phyloP scores from a whole-genome alignment of 208 protist genomes.

The Leishmania braziliensis region DNA sequence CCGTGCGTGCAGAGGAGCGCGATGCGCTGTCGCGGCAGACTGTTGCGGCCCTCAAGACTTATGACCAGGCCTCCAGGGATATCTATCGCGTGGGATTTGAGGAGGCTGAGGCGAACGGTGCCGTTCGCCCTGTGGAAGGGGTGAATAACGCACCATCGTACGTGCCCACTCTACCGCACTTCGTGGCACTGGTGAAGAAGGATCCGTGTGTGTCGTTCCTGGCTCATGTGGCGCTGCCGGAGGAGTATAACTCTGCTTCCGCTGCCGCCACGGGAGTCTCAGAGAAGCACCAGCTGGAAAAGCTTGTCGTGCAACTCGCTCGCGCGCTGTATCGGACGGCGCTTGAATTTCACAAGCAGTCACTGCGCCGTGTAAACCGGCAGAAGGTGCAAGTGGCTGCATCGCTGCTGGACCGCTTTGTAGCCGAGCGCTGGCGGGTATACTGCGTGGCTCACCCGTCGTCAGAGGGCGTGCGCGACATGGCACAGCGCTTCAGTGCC shows the following conservation, averaged over 20 bases:
- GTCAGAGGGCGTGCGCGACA: slow-evolving; percentile 34
- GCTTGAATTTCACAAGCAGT: slow-evolving; percentile 73
- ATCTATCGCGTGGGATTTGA: slow-evolving; percentile 75
- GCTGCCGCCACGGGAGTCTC: neutral
- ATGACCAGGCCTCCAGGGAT: slow-evolving; percentile 61
- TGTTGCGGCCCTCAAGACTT: slow-evolving; percentile 60
- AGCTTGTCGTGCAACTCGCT: slow-evolving; percentile 60
- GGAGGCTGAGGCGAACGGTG: slow-evolving; percentile 31
- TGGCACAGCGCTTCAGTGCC: slow-evolving; percentile 54
- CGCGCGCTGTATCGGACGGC: slow-evolving; percentile 60
- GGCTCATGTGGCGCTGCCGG: slow-evolving; percentile 48
- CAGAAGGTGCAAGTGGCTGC: slow-evolving; percentile 85
- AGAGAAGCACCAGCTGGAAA: slow-evolving; percentile 50
- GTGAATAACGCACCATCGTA: slow-evolving; percentile 44
- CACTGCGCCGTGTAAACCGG: slow-evolving; percentile 63
- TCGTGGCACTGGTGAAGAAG: slow-evolving; percentile 68
- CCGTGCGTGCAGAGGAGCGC: slow-evolving; percentile 76
- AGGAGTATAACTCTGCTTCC: slow-evolving; percentile 20
- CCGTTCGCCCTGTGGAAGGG: slow-evolving; percentile 38
- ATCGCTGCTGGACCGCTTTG: slow-evolving; percentile 71
- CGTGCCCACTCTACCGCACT: slow-evolving; percentile 78
- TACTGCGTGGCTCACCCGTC: slow-evolving; percentile 23
- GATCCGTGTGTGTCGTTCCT: slow-evolving; percentile 77
- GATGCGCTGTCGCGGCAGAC: slow-evolving; percentile 56
- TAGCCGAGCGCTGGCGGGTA: slow-evolving; percentile 34